Conservation (phyloP, 2,329 filamentous ascomycete species). For the Diaporthe citri region DNA sequence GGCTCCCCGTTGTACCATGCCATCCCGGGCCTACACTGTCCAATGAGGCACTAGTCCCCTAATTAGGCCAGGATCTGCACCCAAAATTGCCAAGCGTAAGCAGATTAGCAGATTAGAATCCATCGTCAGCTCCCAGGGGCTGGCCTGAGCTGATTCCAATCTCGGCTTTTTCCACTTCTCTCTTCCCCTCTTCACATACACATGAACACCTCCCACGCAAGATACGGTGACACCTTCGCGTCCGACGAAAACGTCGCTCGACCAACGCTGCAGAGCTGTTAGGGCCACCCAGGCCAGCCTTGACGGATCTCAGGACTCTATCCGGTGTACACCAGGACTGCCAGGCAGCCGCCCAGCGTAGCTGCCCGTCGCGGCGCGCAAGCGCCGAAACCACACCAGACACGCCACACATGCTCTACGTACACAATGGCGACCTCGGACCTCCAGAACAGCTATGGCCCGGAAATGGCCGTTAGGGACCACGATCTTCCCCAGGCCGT, state of each 20-base stretch:
- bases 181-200: neutral
- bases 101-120: constrained; percentile 1
- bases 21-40: neutral
- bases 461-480: constrained; percentile 8
- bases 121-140: neutral
- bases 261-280: neutral
- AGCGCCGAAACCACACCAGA: neutral
- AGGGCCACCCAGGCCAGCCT: neutral
- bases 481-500: constrained; percentile 2
- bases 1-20: neutral
- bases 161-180: neutral
- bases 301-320: neutral
- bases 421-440: constrained; percentile 13
- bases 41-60: neutral
- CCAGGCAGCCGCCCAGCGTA: neutral
- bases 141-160: neutral
- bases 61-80: neutral
- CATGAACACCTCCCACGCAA: neutral
- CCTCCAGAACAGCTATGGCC: constrained; percentile 34
- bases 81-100: neutral
- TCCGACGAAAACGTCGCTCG: neutral
- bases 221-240: neutral
- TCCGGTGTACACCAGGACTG: neutral
- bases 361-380: neutral
- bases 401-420: neutral